A percentile compares a stretch with the other conserved stretches of the same genome.
Conservation (phyloP, 2,329 filamentous ascomycete genomes). For the Colletotrichum endophyticum region DNA sequence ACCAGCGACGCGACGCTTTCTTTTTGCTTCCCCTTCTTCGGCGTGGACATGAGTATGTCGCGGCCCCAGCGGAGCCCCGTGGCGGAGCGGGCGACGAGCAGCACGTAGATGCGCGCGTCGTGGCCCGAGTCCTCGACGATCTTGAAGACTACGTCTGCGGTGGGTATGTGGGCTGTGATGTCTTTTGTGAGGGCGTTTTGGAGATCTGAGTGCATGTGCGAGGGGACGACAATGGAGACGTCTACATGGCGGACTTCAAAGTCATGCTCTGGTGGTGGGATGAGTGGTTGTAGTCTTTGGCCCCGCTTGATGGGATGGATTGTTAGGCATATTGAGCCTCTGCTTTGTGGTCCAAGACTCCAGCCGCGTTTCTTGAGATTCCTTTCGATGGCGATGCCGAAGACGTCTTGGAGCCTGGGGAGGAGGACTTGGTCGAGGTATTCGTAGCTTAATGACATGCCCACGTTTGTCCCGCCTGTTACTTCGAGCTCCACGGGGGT, state of each 20-base stretch:
- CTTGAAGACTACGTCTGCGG: slow-evolving; percentile 48
- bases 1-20: slow-evolving; percentile 42
- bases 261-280: slow-evolving; percentile 19
- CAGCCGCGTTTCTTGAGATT: slow-evolving; percentile 54
- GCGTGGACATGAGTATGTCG: slow-evolving; percentile 46
- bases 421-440: slow-evolving; percentile 67
- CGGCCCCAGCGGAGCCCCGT: slow-evolving; percentile 49
- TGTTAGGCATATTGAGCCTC: slow-evolving; percentile 50
- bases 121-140: slow-evolving; percentile 56
- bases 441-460: slow-evolving; percentile 63
- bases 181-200: slow-evolving; percentile 42
- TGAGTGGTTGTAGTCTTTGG: slow-evolving; percentile 37
- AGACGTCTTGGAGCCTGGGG: slow-evolving; percentile 55
- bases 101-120: slow-evolving; percentile 56
- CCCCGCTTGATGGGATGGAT: slow-evolving; percentile 37
- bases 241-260: slow-evolving; percentile 51
- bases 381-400: slow-evolving; percentile 52
- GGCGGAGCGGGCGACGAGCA: slow-evolving; percentile 60
- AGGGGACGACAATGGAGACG: slow-evolving; percentile 55
- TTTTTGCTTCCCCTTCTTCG: slow-evolving; percentile 41
- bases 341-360: slow-evolving; percentile 46
- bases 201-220: slow-evolving; percentile 45
- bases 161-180: slow-evolving; percentile 46
- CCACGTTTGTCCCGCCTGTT: slow-evolving; percentile 64
- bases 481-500: slow-evolving; percentile 50